Conservation (phyloP, 2,329 filamentous ascomycete species). For the Phaeosphaeriaceae sp. region DNA sequence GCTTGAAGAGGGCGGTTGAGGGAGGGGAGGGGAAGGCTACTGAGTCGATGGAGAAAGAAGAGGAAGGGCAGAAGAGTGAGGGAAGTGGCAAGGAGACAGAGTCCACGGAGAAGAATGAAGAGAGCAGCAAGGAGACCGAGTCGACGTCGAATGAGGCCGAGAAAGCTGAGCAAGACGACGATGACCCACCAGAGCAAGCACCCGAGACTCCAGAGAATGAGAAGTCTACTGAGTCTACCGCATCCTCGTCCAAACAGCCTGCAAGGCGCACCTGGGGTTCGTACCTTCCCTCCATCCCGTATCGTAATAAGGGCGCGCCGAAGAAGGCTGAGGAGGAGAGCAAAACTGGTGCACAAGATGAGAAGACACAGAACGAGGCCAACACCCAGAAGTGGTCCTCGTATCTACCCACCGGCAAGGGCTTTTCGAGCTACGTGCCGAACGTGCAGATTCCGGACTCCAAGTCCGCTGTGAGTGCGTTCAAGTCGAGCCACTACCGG, state of each 20-base stretch:
- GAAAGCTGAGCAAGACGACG: constrained; percentile 9
- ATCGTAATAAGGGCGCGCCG: constrained; percentile 35
- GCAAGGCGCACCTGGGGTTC: constrained; percentile 48
- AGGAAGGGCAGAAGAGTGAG: constrained; percentile 4
- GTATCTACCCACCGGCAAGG: constrained; percentile 57
- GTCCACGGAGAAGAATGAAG: background rate
- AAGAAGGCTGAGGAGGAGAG: constrained; percentile 23
- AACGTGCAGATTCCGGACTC: constrained; percentile 44
- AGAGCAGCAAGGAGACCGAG: background rate
- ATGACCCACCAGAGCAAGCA: constrained; percentile 40
- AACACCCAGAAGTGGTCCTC: constrained; percentile 54
- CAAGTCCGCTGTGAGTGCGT: constrained; percentile 53
- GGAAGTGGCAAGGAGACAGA: constrained; percentile 1
- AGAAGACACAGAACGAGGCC: constrained; percentile 44
- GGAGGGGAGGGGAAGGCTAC: constrained; percentile 13
- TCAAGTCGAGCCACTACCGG: constrained; percentile 53
- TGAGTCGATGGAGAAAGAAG: constrained; percentile 1
- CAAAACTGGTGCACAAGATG: constrained; percentile 33
- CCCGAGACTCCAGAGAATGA: constrained; percentile 34
- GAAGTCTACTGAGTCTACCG: constrained; percentile 18
- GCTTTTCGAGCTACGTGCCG: constrained; percentile 57
- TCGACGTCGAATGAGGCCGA: constrained; percentile 1
- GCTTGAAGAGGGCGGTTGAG: constrained; percentile 28
- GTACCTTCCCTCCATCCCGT: constrained; percentile 49
- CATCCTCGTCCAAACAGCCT: constrained; percentile 18